A percentile compares a stretch with the other conserved stretches of the same genome.
These are phyloP conservation scores for Naumovozyma baii DNA, from an alignment of 805 yeast species.

Conservation along the genomic window DNA sequence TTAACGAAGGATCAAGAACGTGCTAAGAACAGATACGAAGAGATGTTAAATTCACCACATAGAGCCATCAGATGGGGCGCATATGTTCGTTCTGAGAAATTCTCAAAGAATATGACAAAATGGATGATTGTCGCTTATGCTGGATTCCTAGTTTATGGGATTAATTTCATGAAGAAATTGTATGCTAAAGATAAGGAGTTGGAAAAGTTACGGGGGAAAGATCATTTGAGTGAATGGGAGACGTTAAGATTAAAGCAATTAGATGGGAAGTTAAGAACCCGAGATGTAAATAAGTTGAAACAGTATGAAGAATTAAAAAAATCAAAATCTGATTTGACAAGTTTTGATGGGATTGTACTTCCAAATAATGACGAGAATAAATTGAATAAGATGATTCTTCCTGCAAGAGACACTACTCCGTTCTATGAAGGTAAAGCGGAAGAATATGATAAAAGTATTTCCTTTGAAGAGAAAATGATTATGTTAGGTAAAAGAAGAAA, in stretches of 20 bases:
- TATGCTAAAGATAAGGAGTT: slow-evolving; percentile 57
- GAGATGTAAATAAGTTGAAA: slow-evolving; percentile 50
- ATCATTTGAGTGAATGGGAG: slow-evolving; percentile 49
- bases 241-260: slow-evolving; percentile 50
- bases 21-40: slow-evolving; percentile 28
- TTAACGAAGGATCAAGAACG: slow-evolving; percentile 11
- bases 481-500: slow-evolving; percentile 52
- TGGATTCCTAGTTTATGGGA: slow-evolving; percentile 47
- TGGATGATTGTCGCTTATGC: slow-evolving; percentile 53
- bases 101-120: slow-evolving; percentile 54
- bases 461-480: slow-evolving; percentile 40
- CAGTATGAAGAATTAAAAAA: slow-evolving; percentile 48
- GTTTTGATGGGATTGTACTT: slow-evolving; percentile 27
- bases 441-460: slow-evolving; percentile 72
- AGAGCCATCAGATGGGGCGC: slow-evolving; percentile 45
- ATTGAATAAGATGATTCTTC: slow-evolving; percentile 38
- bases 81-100: slow-evolving; percentile 42
- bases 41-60: slow-evolving; percentile 28
- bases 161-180: slow-evolving; percentile 55
- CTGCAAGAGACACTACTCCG: slow-evolving; percentile 70
- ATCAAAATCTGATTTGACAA: slow-evolving; percentile 23
- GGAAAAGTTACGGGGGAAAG: slow-evolving; percentile 33
- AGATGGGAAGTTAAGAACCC: slow-evolving; percentile 49
- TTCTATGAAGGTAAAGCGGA: slow-evolving; percentile 71
- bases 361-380: slow-evolving; percentile 27